A percentile compares a stretch with the other conserved stretches of the same genome.
Evolutionary conservation across 768 basidiomycete genomes (phyloP).

Genomic region (Favolaschia claudopus): DNA sequence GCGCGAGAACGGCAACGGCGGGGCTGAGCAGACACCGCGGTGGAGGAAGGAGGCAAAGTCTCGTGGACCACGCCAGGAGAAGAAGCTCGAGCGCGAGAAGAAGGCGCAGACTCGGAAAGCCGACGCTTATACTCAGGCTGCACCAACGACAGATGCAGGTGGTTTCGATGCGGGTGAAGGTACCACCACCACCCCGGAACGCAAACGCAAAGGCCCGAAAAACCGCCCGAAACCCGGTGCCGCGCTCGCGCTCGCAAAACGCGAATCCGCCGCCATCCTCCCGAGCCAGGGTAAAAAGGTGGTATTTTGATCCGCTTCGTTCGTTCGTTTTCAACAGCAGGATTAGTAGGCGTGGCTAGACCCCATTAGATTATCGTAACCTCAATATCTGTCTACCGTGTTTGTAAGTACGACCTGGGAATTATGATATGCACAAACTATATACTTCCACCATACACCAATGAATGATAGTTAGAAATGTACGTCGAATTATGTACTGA

Average conservation of each 20-base stretch:
- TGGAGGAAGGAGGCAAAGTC: constrained; percentile 24
- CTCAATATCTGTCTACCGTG: too few relatives aligned
- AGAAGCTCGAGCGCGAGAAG: constrained; percentile 10
- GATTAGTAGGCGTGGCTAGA: too few relatives aligned
- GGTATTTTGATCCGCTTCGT: constrained; percentile 63
- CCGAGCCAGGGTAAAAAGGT: constrained; percentile 76
- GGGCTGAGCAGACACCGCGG: constrained; percentile 10
- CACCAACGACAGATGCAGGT: too few relatives aligned
- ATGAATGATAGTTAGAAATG: too few relatives aligned
- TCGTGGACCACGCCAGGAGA: constrained; percentile 21
- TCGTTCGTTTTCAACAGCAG: too few relatives aligned
- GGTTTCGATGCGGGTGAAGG: too few relatives aligned
- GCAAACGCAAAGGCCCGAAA: constrained; percentile 42
- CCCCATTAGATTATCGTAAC: too few relatives aligned
- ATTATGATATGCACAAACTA: too few relatives aligned
- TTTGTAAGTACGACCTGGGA: too few relatives aligned
- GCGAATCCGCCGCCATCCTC: constrained; percentile 79
- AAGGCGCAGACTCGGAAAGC: constrained; percentile 11
- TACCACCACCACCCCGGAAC: too few relatives aligned
- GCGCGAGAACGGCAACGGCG: constrained; percentile 28
- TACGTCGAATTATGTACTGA: too few relatives aligned
- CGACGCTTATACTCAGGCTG: not conserved
- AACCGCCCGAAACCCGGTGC: constrained; percentile 78
- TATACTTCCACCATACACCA: too few relatives aligned
- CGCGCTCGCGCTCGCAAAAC: constrained; percentile 76